Conservation (phyloP, 140 eudicot species). For the Senecio squalidus region DNA sequence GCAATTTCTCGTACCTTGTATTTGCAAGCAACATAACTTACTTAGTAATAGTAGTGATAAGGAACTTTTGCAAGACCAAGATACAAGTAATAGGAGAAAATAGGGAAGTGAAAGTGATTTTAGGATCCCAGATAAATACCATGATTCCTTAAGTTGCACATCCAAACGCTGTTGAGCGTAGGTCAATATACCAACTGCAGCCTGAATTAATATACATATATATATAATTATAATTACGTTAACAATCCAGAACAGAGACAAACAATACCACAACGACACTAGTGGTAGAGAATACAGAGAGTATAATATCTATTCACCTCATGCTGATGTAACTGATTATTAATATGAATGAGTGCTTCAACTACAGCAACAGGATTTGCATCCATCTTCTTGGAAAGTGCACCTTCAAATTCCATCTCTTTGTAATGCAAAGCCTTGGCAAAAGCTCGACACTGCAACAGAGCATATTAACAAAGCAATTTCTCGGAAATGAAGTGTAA, state of each 20-base stretch:
- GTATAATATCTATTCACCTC: constrained; percentile 49
- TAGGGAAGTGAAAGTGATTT: not conserved
- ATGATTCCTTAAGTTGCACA: constrained; percentile 92
- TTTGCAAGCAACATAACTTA: constrained; percentile 22
- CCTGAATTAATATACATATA: constrained; percentile 37
- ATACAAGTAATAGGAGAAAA: not conserved
- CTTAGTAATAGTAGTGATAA: constrained; percentile 1
- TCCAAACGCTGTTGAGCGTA: constrained; percentile 88
- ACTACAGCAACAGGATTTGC: constrained; percentile 96
- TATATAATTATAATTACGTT: constrained; percentile 6
- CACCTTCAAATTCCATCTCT: constrained; percentile 99
- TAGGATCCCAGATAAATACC: constrained; percentile 37
- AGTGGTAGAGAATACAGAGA: not conserved
- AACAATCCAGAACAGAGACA: constrained; percentile 3
- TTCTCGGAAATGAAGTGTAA: not conserved
- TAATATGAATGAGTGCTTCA: constrained; percentile 93
- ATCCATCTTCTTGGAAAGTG: constrained; percentile 86
- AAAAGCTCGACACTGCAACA: constrained; percentile 90
- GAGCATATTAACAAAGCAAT: constrained; percentile 9
- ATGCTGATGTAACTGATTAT: constrained; percentile 94
- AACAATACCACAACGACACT: not conserved
- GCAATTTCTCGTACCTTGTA: constrained; percentile 87
- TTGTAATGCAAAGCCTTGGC: constrained; percentile 98
- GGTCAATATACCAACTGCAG: constrained; percentile 94
- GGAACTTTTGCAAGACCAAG: not conserved